Conservation (phyloP, 768 basidiomycete genomes). For the Pleurotus cornucopiae region DNA sequence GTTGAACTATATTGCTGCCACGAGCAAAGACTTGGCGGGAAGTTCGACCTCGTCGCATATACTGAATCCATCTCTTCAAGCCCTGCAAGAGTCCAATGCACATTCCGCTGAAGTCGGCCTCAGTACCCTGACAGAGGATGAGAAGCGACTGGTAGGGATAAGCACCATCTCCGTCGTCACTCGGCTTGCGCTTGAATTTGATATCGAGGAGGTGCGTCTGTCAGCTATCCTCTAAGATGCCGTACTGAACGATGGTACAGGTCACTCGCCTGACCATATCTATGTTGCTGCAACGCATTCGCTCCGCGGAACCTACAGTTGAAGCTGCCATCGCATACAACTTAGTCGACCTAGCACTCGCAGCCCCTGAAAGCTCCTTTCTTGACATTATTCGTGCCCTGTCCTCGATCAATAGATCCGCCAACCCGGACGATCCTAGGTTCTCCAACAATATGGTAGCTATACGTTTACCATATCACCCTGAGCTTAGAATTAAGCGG, state of each 20-base stretch:
- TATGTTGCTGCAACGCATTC: conserved; percentile 86
- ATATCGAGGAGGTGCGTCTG: conserved; percentile 66
- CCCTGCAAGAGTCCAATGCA: conserved; percentile 42
- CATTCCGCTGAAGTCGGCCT: conserved; percentile 63
- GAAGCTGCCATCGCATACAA: conserved; percentile 92
- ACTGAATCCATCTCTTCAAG: conserved; percentile 36
- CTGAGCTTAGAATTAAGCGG: background rate
- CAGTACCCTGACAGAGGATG: conserved; percentile 73
- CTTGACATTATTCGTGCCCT: conserved; percentile 82
- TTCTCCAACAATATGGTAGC: conserved; percentile 86
- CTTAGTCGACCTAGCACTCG: conserved; percentile 83
- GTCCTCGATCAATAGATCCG: conserved; percentile 77
- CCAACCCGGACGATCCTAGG: conserved; percentile 85
- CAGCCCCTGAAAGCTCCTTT: conserved; percentile 73
- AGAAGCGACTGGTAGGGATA: conserved; percentile 79
- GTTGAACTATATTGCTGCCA: conserved; percentile 84
- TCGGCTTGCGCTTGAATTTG: conserved; percentile 81
- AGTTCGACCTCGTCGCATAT: conserved; percentile 37
- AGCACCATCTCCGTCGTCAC: conserved; percentile 92
- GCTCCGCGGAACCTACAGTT: conserved; percentile 79
- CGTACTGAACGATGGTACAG: conserved; percentile 26
- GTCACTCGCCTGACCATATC: conserved; percentile 86
- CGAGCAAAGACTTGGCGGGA: conserved; percentile 73
- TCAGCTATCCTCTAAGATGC: background rate
- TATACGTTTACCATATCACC: too few species aligned